Percentiles rank a stretch among this genome's conserved stretches.
Evolutionary conservation across 805 yeast species (phyloP).

Genomic region (Pichia ethanolica): DNA sequence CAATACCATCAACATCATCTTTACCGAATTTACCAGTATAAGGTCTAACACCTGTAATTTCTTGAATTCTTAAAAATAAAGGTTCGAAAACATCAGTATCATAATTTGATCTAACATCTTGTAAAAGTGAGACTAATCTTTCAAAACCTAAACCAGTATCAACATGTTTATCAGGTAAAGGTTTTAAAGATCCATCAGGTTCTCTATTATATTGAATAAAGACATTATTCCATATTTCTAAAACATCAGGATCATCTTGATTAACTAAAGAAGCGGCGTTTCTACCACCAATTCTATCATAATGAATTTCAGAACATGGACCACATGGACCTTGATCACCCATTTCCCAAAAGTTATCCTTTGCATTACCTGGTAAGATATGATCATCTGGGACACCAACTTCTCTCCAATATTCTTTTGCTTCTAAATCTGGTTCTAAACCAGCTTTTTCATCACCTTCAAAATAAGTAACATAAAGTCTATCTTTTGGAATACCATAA

Average conservation of each 20-base stretch:
- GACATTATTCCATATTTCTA: conserved; percentile 97
- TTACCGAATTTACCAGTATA: conserved; percentile 90
- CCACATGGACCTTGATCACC: conserved; percentile 99
- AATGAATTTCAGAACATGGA: conserved; percentile 96
- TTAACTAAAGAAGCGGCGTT: conserved; percentile 88
- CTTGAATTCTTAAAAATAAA: conserved; percentile 76
- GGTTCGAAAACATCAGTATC: conserved; percentile 97
- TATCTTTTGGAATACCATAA: conserved; percentile 68
- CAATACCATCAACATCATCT: conserved; percentile 90
- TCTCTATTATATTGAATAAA: conserved; percentile 97
- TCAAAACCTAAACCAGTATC: conserved; percentile 99
- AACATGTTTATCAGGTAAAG: conserved; percentile 89
- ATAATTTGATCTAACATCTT: conserved; percentile 85
- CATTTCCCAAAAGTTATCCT: conserved; percentile 99
- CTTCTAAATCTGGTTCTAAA: conserved; percentile 89
- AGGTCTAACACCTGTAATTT: conserved; percentile 86
- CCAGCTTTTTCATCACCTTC: conserved; percentile 86
- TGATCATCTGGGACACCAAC: conserved; percentile 90
- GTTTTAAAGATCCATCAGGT: conserved; percentile 66
- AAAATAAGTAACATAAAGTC: conserved; percentile 91
- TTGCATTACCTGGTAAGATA: conserved; percentile 82
- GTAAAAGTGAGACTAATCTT: conserved; percentile 90
- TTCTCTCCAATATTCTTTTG: conserved; percentile 75
- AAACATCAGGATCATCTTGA: conserved; percentile 95
- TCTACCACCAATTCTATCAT: conserved; percentile 97